Base-by-base conservation (phyloP, 1,284 basidiomycete species). In the Sutorius eximius region DNA sequence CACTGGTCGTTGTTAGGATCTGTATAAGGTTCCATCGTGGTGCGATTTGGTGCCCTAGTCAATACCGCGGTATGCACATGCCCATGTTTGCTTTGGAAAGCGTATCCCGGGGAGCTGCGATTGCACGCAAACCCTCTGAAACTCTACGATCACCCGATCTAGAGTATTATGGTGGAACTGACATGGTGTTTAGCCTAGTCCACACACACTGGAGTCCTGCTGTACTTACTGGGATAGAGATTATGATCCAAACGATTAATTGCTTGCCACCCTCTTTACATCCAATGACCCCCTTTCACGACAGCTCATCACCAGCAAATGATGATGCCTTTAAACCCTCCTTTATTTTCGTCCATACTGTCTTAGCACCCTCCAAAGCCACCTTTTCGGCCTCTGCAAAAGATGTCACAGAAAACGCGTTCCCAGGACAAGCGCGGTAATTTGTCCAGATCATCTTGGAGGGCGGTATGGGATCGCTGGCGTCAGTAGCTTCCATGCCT, bases 341-440 rank as follows among this genome's bases (percentile, higher is more conserved):
- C 66, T 80, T 82, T 64, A 86, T 75, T 16, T 64, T 64, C 40
- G 57, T 58, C 76, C 81, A 83, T 4, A 87, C 75, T 6, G 61
- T 58, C 13, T 59, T 56, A 0, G 82, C 82, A 3, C 77, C 81
- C 15, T 56, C 59, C 56, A 67, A 67, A 3, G 83, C 86, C 34
- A 83, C 59, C 20, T 73, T 70, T 53, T 72, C 75, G 1, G 82
- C 83, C 9, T 66, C 52, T 13, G 64, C 58, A 5, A 87, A 61
- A 33, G 80, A 77, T 0, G 59, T 62, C 48, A 76, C 75, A 42
- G 78, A 74, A 57, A 80, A 53, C 20, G 58, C 20, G 0, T 56
- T 56, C 9, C 74, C 70, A 9, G 50, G 50, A 22, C 49, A 30
- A 9, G 61, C 61, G n/a, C 52, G 52, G 32, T 57, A 81, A 49